Evolutionary conservation across 495 filamentous ascomycete species (phyloP).

Genomic region (Trichoderma parareesei): DNA sequence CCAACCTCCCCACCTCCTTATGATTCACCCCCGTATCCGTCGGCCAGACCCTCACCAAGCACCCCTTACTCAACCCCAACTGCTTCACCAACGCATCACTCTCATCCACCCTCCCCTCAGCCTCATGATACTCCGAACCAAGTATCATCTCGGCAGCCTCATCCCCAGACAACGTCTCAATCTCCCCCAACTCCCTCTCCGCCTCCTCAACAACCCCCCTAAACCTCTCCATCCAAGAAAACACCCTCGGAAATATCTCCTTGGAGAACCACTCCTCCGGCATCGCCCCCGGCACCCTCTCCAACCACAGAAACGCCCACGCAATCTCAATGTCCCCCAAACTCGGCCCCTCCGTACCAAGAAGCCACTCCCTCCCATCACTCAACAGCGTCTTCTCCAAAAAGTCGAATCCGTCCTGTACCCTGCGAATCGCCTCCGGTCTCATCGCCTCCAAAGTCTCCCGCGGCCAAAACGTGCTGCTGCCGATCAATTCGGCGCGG

Average conservation of each 20-base stretch:
- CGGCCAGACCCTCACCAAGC: slow-evolving; percentile 45
- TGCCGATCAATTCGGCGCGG: slow-evolving; percentile 33
- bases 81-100: slow-evolving; percentile 22
- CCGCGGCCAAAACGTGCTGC: background rate
- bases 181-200: slow-evolving; percentile 21
- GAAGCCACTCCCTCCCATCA: slow-evolving; percentile 50
- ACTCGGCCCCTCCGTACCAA: slow-evolving; percentile 32
- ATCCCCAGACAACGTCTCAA: slow-evolving; percentile 33
- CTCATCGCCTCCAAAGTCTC: slow-evolving; percentile 25
- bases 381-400: slow-evolving; percentile 46
- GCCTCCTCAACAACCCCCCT: slow-evolving; percentile 20
- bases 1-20: slow-evolving; percentile 45
- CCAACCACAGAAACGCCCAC: slow-evolving; percentile 55
- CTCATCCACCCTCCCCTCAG: slow-evolving; percentile 34
- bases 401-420: slow-evolving; percentile 34
- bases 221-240: slow-evolving; percentile 50
- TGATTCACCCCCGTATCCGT: slow-evolving; percentile 46
- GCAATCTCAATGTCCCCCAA: slow-evolving; percentile 54
- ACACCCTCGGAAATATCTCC: slow-evolving; percentile 41
- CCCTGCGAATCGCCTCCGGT: slow-evolving; percentile 38
- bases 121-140: slow-evolving; percentile 23
- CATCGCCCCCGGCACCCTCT: slow-evolving; percentile 38
- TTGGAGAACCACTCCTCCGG: slow-evolving; percentile 31
- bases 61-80: slow-evolving; percentile 35
- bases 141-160: slow-evolving; percentile 38